A percentile compares a stretch with the other conserved stretches of the same genome.
phyloP scores from a whole-genome alignment of 805 yeast genomes.

The Cephaloascus albidus region DNA sequence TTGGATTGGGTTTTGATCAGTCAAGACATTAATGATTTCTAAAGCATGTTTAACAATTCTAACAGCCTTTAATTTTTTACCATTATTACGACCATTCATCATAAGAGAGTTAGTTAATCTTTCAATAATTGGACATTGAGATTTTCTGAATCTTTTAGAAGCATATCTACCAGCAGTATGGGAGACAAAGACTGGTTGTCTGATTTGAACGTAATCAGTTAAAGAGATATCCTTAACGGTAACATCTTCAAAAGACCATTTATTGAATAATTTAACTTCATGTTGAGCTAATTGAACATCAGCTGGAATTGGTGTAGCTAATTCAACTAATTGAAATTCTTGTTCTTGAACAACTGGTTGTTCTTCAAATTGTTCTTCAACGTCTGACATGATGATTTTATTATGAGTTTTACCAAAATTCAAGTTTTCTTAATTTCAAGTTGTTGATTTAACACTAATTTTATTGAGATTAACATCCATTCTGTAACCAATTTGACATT shows the following conservation, averaged over 20 bases:
- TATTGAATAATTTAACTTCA: slow-evolving; percentile 98
- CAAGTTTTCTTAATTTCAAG: slow-evolving; percentile 2
- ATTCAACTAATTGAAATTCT: slow-evolving; percentile 68
- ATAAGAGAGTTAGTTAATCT: slow-evolving; percentile 98
- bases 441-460: not conserved
- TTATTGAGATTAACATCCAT: not conserved
- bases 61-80: slow-evolving; percentile 99
- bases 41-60: slow-evolving; percentile 99
- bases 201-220: slow-evolving; percentile 96
- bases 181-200: slow-evolving; percentile 94
- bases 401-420: slow-evolving; percentile 6
- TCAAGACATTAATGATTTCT: slow-evolving; percentile 93
- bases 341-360: slow-evolving; percentile 76
- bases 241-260: slow-evolving; percentile 98
- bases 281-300: slow-evolving; percentile 93
- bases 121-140: slow-evolving; percentile 98
- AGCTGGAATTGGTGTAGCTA: slow-evolving; percentile 95
- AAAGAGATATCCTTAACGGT: slow-evolving; percentile 96
- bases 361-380: slow-evolving; percentile 55
- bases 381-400: slow-evolving; percentile 68
- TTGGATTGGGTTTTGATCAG: slow-evolving; percentile 99
- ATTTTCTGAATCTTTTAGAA: slow-evolving; percentile 99
- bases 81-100: slow-evolving; percentile 99
- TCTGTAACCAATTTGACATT: not conserved
- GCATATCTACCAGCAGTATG: slow-evolving; percentile 99